These are phyloP conservation scores for Neckera pumila DNA, from an alignment of 225 moss, liverwort and hornwort species.

Conservation along the genomic window DNA sequence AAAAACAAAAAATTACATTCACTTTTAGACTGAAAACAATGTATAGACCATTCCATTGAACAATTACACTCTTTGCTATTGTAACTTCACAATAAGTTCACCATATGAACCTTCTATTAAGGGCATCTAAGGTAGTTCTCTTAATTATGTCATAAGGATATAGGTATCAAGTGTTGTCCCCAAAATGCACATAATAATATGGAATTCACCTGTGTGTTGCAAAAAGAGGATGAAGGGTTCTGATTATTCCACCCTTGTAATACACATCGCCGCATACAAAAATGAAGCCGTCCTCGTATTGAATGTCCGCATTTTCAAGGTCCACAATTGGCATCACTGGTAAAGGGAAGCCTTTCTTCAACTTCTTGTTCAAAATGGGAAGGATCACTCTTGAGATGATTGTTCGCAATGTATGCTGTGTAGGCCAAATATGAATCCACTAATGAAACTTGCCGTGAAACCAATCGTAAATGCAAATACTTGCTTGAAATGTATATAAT, in stretches of 20 bases:
- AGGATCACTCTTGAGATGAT: conserved; percentile 62
- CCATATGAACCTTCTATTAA: background rate
- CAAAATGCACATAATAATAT: background rate
- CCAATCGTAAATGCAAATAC: background rate
- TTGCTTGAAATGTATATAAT: background rate
- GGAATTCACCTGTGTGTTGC: background rate
- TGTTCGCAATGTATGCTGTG: conserved; percentile 52
- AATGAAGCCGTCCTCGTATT: conserved; percentile 70
- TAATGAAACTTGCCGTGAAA: background rate
- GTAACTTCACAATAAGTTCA: background rate
- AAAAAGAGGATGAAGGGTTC: too few relatives aligned
- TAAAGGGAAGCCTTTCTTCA: conserved; percentile 68
- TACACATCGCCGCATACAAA: conserved; percentile 62
- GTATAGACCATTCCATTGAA: background rate
- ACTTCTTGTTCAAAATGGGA: conserved; percentile 54
- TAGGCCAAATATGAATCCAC: background rate
- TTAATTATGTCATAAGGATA: too few relatives aligned
- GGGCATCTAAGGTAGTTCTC: background rate
- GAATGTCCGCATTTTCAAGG: conserved; percentile 56
- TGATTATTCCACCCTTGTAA: conserved; percentile 36
- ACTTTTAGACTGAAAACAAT: background rate
- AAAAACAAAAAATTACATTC: background rate
- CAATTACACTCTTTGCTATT: background rate
- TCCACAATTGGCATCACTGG: conserved; percentile 50
- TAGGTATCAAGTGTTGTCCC: background rate